These are phyloP conservation scores for Cinchona pubescens DNA, from an alignment of 257 asterid species.

Conservation along the genomic window DNA sequence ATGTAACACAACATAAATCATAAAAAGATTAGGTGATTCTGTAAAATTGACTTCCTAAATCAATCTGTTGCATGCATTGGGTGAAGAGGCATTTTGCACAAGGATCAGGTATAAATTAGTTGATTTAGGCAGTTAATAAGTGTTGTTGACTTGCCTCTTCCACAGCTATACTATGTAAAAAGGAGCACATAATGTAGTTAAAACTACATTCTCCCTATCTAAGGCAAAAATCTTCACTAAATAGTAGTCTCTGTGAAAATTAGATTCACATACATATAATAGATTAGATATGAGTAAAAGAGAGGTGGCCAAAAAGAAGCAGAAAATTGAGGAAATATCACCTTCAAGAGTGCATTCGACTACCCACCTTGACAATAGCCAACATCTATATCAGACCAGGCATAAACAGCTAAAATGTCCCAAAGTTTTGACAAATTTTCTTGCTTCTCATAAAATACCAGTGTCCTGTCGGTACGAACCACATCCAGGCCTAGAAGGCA, in stretches of 20 bases:
- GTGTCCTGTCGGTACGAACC: slow-evolving; percentile 82
- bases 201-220: not conserved
- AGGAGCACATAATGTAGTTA: not conserved
- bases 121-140: not conserved
- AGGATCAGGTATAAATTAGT: not conserved
- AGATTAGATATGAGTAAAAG: too few species aligned
- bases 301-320: slow-evolving; percentile 8
- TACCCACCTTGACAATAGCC: slow-evolving; percentile 92
- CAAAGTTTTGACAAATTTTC: slow-evolving; percentile 76
- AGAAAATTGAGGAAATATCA: slow-evolving; percentile 3
- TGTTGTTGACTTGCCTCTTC: not conserved
- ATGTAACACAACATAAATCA: not conserved
- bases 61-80: not conserved
- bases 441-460: slow-evolving; percentile 72
- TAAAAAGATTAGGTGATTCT: not conserved
- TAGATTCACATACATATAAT: not conserved
- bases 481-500: slow-evolving; percentile 77
- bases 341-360: slow-evolving; percentile 9
- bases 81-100: too few species aligned
- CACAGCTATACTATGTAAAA: not conserved
- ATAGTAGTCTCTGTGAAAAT: not conserved
- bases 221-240: not conserved
- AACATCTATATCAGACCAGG: slow-evolving; percentile 87
- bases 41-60: not conserved
- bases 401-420: slow-evolving; percentile 81